Conservation (phyloP, 2,329 filamentous ascomycete species). For the Cladosporium phlei region DNA sequence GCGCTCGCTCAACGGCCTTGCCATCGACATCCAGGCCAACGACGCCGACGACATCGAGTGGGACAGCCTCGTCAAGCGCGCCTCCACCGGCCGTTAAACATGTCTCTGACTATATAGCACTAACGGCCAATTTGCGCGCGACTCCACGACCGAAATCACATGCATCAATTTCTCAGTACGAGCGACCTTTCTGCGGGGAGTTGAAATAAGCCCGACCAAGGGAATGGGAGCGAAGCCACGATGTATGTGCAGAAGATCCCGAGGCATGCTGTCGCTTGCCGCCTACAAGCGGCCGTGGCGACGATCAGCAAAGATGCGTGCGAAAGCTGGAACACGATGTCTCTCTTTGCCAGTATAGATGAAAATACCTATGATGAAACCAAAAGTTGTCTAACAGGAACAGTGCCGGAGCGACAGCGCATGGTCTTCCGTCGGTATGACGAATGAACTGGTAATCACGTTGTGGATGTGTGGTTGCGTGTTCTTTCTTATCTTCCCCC, state of each 20-base stretch:
- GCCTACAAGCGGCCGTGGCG: neutral
- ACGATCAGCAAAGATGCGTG: neutral
- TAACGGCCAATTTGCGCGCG: conserved; percentile 4
- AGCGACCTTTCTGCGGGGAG: neutral
- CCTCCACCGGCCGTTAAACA: conserved; percentile 11
- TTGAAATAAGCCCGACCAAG: neutral
- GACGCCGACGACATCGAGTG: conserved; percentile 69
- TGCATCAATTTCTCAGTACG: conserved; percentile 3
- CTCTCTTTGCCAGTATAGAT: neutral
- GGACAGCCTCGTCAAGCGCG: conserved; percentile 58
- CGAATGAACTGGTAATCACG: neutral
- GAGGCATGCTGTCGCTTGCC: neutral
- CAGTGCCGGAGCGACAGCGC: neutral
- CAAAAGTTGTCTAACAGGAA: neutral
- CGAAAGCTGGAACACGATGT: neutral
- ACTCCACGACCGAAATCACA: conserved; percentile 5
- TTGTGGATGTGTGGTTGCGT: neutral
- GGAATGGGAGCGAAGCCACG: neutral
- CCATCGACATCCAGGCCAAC: conserved; percentile 17
- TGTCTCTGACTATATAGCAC: neutral
- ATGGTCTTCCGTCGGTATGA: neutral
- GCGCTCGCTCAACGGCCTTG: conserved; percentile 48
- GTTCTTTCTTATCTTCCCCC: neutral
- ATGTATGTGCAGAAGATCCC: neutral
- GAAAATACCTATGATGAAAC: conserved; percentile 9